These are phyloP conservation scores for Verticillium klebahnii DNA, from an alignment of 2,329 filamentous ascomycete genomes.

Conservation along the genomic window DNA sequence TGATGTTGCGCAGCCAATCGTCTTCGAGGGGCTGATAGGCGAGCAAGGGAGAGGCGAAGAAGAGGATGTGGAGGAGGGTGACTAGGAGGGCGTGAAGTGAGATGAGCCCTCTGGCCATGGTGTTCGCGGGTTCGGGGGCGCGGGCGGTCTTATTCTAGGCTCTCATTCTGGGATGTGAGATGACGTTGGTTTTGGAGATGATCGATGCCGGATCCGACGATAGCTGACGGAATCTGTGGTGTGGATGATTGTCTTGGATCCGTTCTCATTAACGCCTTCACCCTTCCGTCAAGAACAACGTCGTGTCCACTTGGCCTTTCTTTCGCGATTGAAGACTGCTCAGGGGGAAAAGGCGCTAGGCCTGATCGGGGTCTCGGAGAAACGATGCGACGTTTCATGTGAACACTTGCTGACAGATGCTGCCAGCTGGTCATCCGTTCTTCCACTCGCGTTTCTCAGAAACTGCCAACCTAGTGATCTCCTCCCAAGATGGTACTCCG, in stretches of 20 bases:
- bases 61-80: constrained; percentile 11
- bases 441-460: too few relatives aligned
- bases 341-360: background rate
- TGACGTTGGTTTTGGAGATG: background rate
- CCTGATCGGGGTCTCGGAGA: background rate
- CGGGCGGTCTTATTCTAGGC: background rate
- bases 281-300: background rate
- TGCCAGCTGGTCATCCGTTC: background rate
- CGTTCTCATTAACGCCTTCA: background rate
- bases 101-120: background rate
- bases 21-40: constrained; percentile 53
- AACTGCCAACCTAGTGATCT: too few relatives aligned
- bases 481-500: too few relatives aligned
- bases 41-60: constrained; percentile 18
- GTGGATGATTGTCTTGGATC: background rate
- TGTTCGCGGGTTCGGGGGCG: background rate
- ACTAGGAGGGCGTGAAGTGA: background rate
- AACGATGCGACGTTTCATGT: background rate
- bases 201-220: background rate
- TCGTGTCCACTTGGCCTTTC: background rate
- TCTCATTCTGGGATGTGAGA: background rate
- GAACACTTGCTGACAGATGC: background rate
- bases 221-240: background rate
- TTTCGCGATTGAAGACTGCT: background rate
- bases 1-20: constrained; percentile 57